These are phyloP conservation scores for Blepharisma japonicum DNA, from an alignment of 73 alveolate genomes.

Conservation along the genomic window DNA sequence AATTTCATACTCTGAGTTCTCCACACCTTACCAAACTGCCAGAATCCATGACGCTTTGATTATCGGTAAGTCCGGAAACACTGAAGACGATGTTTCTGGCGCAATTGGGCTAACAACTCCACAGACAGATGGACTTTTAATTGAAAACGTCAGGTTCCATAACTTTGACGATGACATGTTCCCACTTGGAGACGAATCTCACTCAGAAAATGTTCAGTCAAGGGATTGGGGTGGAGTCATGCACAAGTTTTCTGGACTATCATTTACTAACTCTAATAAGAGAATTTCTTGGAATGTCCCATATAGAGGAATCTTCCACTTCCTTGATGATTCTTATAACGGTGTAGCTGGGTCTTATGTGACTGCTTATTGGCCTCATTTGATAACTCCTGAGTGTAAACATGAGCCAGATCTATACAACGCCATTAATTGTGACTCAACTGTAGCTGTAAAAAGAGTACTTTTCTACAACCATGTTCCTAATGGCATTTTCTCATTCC, in stretches of 20 bases:
- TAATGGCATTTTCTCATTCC: neutral
- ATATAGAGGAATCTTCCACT: neutral
- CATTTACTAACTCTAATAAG: constrained; percentile 13
- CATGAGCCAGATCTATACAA: neutral
- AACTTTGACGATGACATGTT: neutral
- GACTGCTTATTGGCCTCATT: constrained; percentile 29
- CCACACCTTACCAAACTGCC: constrained; percentile 7
- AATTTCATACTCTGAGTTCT: neutral
- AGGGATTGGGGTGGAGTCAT: constrained; percentile 2
- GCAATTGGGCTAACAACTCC: constrained; percentile 17
- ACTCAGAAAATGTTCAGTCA: neutral
- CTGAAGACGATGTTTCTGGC: neutral
- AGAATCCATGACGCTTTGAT: constrained; percentile 7
- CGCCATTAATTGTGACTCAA: neutral
- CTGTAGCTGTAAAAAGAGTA: neutral
- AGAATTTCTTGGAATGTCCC: neutral
- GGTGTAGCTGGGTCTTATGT: constrained; percentile 16
- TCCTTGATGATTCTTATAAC: neutral
- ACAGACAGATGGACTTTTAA: constrained; percentile 21
- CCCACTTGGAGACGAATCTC: constrained; percentile 17
- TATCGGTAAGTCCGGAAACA: constrained; percentile 7
- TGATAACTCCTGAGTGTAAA: neutral
- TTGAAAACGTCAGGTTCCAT: neutral
- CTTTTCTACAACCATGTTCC: neutral
- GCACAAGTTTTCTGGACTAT: neutral